Base-by-base conservation (phyloP, 139 green algal species). In the Coelastrella sp. region DNA sequence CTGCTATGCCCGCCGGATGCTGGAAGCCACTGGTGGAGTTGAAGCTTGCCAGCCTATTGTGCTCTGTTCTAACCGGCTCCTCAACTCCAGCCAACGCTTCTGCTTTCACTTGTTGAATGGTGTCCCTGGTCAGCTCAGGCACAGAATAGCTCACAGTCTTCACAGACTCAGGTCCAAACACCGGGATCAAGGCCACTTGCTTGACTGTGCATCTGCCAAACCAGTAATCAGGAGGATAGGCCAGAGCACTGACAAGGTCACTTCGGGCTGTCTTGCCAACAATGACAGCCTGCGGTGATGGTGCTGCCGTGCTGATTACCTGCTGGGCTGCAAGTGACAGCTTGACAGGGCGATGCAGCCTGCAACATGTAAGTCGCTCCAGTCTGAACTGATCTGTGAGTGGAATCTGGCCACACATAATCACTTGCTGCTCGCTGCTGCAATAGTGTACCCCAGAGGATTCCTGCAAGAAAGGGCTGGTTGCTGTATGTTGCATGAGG, bases 401-500 rank as follows among this genome's bases (percentile, higher is more conserved):
- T 17, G 73, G 73, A 35, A 79, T 79, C 73, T 79, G 73, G 12
- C 73, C 73, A 35, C 73, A 79, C 73, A 57, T 35, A 10, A 79
- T n/a, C 17, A 79, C 25, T 22, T 79, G 73, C 73, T 79, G 73
- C n/a, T 79, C 73, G 73, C 17, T 79, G 73, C 73, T 79, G 73
- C 73, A 79, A 35, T 27, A 72, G 15, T 22, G 63, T 10, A 15
- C 22, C 73, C 73, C 73, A 79, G 73, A 35, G 17, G 12, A 22
- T 22, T 27, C 9, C 73, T 79, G 73, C 73, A 49, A 22, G 12
- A 15, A n/a, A 14, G 9, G 10, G 12, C 73, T 35, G 73, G 9
- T 22, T 79, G 73, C 73, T 79, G 73, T 4, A 22, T 17, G 22
- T 57, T 27, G 73, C 73, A 79, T n/a, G 22, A 49, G 14, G 9